Percentiles rank a stretch among this genome's conserved stretches.
These are phyloP conservation scores for Naganishia onofrii DNA, from an alignment of 768 basidiomycete species.

Conservation along the genomic window DNA sequence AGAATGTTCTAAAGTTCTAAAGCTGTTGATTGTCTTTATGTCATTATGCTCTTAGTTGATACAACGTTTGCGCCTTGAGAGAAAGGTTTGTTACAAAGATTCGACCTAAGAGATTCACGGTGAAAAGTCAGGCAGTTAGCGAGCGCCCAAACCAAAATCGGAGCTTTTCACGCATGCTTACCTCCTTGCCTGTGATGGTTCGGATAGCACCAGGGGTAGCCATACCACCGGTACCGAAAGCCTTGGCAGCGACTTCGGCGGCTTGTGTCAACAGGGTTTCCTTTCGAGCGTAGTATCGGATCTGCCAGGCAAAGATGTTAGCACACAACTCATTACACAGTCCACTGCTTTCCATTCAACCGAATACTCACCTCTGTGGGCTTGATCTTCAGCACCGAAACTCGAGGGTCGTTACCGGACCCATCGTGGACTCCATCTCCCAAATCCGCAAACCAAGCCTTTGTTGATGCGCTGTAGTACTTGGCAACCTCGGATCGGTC, in stretches of 20 bases:
- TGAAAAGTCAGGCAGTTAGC: background rate
- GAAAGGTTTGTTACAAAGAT: conserved; percentile 26
- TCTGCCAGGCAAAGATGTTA: conserved; percentile 47
- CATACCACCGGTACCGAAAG: conserved; percentile 61
- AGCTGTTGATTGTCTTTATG: background rate
- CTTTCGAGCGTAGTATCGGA: conserved; percentile 75
- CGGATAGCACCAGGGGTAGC: conserved; percentile 72
- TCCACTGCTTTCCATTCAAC: no score
- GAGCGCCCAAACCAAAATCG: background rate
- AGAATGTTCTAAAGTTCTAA: background rate
- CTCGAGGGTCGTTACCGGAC: conserved; percentile 72
- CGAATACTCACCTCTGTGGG: conserved; percentile 60
- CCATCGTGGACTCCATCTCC: conserved; percentile 81
- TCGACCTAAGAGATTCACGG: conserved; percentile 4
- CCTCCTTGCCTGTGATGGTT: conserved; percentile 72
- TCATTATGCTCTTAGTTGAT: background rate
- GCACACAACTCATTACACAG: no score
- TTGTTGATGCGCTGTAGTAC: conserved; percentile 47
- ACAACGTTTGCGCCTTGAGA: background rate
- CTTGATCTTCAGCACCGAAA: conserved; percentile 72
- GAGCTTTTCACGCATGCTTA: conserved; percentile 41
- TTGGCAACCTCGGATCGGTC: conserved; percentile 46
- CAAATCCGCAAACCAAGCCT: conserved; percentile 81
- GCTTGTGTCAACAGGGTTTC: conserved; percentile 62
- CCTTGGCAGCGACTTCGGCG: conserved; percentile 62